Evolutionary conservation across 805 yeast species (phyloP), one percentile per base, ranked within the genome.

Genomic region (Torulaspora gathmanii): DNA sequence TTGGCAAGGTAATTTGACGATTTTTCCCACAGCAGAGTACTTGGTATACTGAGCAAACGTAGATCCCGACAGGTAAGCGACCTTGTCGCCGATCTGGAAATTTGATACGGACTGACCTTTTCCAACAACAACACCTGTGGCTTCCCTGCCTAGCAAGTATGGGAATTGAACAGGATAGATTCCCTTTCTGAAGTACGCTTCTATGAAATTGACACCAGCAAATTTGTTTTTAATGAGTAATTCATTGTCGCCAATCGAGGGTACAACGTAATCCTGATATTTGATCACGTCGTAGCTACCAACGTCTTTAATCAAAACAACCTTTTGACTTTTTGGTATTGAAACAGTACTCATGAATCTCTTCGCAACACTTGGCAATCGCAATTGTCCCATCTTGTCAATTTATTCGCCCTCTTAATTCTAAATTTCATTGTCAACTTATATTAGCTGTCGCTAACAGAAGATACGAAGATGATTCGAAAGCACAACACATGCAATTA

Each of bases 141-240:
- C 91, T 56, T 81, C 87, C 48, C 88, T 72, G 20, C 96, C 96
- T 26, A 85, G 69, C 22, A 78, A 67, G 50, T 70, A 74, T 0
- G 98, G 97, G 38, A 67, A 60, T 23, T 67, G 57, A 11, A 71
- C 57, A 6, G 86, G 84, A 58, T 90, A 90, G 4, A 83, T 57
- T 4, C 96, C 96, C 40, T 69, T 75, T 59, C 96, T 77, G 70
- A 85, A 86, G 67, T 89, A 90, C 3, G 80, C 71, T 57, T 90
- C 97, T 52, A 88, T 83, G 70, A 77, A 85, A 56, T 88, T 88
- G 57, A 88, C 69, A 27, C 98, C 98, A 10, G 89, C 74, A 55
- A 77, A 88, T 44, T 70, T 73, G 71, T 84, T 86, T 65, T 83
- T 82, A 59, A 90, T 72, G 38, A 90, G 70, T 9, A 90, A 60